phyloP scores from a whole-genome alignment of 2,329 filamentous ascomycete species.

The Colletotrichum lupini region DNA sequence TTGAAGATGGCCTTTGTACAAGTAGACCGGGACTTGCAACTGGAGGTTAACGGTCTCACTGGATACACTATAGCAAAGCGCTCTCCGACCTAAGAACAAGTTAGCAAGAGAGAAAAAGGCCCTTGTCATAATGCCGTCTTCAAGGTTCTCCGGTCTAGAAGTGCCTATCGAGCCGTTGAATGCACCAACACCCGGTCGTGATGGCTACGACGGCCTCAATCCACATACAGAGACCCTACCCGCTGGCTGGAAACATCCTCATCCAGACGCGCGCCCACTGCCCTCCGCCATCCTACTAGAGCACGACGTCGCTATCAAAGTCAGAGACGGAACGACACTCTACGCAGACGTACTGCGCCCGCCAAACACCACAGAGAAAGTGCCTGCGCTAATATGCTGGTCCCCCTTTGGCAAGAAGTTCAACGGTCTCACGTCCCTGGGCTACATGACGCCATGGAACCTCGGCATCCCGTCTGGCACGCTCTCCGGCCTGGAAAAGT shows the following conservation, averaged over 20 bases:
- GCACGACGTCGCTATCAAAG: conserved; percentile 52
- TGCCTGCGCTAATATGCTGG: conserved; percentile 57
- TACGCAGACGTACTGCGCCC: conserved; percentile 59
- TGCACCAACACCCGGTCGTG: background rate
- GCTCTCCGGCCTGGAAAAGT: conserved; percentile 41
- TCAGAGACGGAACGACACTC: conserved; percentile 53
- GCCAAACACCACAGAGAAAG: conserved; percentile 42
- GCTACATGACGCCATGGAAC: conserved; percentile 49
- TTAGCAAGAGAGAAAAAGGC: background rate
- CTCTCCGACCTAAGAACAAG: background rate
- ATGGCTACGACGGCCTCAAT: conserved; percentile 41
- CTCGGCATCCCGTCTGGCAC: conserved; percentile 46
- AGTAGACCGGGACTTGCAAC: background rate
- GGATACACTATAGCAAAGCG: no score
- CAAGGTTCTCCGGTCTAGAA: background rate
- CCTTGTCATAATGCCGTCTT: background rate
- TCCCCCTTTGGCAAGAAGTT: conserved; percentile 58
- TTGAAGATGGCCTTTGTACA: background rate
- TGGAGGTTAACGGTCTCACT: background rate
- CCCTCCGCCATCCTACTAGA: conserved; percentile 49
- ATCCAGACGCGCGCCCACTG: conserved; percentile 3
- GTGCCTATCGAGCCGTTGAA: conserved; percentile 16
- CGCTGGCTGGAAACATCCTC: conserved; percentile 49
- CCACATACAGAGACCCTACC: conserved; percentile 51
- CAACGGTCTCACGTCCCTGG: conserved; percentile 49